Evolutionary conservation across 1,284 basidiomycete genomes (phyloP), one percentile per base, ranked within the genome.

Genomic region (Exsudoporus floridanus): DNA sequence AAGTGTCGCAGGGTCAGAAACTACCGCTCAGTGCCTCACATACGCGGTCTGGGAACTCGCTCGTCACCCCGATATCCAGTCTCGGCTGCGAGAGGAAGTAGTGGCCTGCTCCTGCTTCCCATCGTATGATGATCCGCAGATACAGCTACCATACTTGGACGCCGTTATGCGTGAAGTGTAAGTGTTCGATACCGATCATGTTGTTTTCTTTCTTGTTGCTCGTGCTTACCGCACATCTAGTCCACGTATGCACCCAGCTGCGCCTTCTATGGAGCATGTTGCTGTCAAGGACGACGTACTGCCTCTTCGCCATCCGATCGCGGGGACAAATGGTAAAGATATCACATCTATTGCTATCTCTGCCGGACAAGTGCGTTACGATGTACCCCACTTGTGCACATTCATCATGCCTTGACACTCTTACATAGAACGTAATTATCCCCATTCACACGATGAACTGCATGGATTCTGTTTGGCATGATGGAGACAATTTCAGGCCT

Each of bases 11-110:
- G n/a, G n/a, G n/a, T n/a, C n/a, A n/a, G n/a, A n/a, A n/a, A n/a
- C n/a, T n/a, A n/a, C n/a, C n/a, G n/a, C n/a, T n/a, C n/a, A n/a
- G n/a, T n/a, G n/a, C n/a, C n/a, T n/a, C n/a, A n/a, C n/a, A n/a
- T n/a, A 55, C 18, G 53, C 45, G 13, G 44, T 44, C 14, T 55
- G 53, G 53, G 53, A 55, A 23, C 53, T 55, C 23, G 25, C 39
- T 35, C 36, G 45, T 23, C 53, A 55, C 33, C 53, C 41, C 4
- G 31, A 55, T 5, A 27, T 55, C 16, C 53, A 55, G 43, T 18
- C 53, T n/a, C 30, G 28, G 9, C 28, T 55, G 18, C 44, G 46
- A 39, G 41, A 55, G 9, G 53, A 54, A 37, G 35, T 49, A 25
- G 39, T 34, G 52, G n/a, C n/a, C n/a, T n/a, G n/a, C n/a, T n/a